These are phyloP conservation scores for Daedaleopsis nitida DNA, from an alignment of 768 basidiomycete species.

Conservation along the genomic window DNA sequence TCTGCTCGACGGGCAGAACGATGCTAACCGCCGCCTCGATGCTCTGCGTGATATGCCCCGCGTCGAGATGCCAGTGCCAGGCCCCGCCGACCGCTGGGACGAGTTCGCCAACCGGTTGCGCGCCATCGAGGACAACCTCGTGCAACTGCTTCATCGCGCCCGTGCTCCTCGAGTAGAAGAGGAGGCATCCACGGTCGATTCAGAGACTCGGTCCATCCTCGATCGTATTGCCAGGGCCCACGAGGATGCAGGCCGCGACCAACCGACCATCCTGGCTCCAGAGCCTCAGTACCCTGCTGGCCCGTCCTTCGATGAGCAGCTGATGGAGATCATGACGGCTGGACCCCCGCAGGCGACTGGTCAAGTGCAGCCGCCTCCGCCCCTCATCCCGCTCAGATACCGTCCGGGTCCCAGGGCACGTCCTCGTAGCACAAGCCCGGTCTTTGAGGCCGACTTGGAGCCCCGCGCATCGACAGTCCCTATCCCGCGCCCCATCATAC, in stretches of 20 bases:
- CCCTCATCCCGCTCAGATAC: conserved; percentile 55
- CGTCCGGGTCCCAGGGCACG: conserved; percentile 46
- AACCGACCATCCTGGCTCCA: conserved; percentile 45
- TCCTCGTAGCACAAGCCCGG: conserved; percentile 46
- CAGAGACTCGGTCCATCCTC: conserved; percentile 29
- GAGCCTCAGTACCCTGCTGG: conserved; percentile 41
- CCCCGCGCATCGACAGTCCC: conserved; percentile 32
- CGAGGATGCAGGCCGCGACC: conserved; percentile 30
- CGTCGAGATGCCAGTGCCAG: background rate
- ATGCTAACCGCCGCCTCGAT: conserved; percentile 62
- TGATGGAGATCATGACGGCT: conserved; percentile 62
- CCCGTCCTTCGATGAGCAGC: conserved; percentile 57
- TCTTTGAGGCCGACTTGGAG: conserved; percentile 31
- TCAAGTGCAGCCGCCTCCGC: conserved; percentile 50
- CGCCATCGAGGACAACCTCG: conserved; percentile 31
- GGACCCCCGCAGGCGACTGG: conserved; percentile 41
- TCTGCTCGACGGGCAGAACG: conserved; percentile 63
- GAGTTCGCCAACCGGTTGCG: conserved; percentile 28
- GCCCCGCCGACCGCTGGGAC: conserved; percentile 21
- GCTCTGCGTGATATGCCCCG: conserved; percentile 32
- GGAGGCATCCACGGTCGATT: conserved; percentile 33
- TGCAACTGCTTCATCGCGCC: conserved; percentile 23
- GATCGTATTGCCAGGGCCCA: conserved; percentile 30
- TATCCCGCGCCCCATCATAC: conserved; percentile 5
- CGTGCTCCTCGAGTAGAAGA: conserved; percentile 17